phyloP scores from a whole-genome alignment of 2,329 filamentous ascomycete genomes.

The Ceratocystiopsis sp. region DNA sequence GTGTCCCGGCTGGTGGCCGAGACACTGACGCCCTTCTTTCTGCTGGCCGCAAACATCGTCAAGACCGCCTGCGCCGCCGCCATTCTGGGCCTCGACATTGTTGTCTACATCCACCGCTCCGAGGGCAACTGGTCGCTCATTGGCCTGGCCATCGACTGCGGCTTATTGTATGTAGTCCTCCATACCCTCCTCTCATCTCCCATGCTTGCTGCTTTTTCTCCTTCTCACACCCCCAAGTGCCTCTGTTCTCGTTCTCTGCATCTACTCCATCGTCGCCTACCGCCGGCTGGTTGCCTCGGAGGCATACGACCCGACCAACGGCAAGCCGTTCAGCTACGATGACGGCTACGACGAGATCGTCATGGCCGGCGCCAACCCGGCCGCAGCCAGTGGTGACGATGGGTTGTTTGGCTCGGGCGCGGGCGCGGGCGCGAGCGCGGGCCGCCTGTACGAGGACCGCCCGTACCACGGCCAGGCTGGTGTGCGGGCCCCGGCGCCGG shows the following conservation, averaged over 20 bases:
- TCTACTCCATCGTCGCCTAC: constrained; percentile 31
- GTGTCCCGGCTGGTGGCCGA: constrained; percentile 24
- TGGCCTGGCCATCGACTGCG: constrained; percentile 30
- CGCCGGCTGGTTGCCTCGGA: constrained; percentile 23
- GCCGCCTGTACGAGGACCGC: constrained; percentile 7
- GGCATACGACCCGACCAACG: too few relatives aligned
- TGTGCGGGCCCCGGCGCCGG: too few relatives aligned
- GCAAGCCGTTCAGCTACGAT: too few relatives aligned
- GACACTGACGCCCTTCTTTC: constrained; percentile 34
- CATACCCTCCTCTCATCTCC: too few relatives aligned
- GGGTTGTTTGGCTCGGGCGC: constrained; percentile 24
- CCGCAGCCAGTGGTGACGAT: too few relatives aligned
- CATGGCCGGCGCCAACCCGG: too few relatives aligned
- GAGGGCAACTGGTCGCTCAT: constrained; percentile 31
- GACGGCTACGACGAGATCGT: constrained; percentile 35
- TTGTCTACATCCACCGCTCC: constrained; percentile 27
- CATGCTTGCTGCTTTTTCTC: too few relatives aligned
- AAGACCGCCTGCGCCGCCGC: constrained; percentile 29
- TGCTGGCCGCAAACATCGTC: constrained; percentile 33
- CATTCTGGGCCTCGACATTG: constrained; percentile 32
- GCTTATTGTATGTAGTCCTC: constrained; percentile 28
- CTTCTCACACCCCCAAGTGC: too few relatives aligned
- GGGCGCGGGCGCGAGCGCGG: constrained; percentile 6
- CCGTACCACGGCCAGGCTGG: constrained; percentile 8
- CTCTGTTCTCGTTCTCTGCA: constrained; percentile 24